Conservation (phyloP, 768 basidiomycete genomes). For the Mrakia frigida region DNA sequence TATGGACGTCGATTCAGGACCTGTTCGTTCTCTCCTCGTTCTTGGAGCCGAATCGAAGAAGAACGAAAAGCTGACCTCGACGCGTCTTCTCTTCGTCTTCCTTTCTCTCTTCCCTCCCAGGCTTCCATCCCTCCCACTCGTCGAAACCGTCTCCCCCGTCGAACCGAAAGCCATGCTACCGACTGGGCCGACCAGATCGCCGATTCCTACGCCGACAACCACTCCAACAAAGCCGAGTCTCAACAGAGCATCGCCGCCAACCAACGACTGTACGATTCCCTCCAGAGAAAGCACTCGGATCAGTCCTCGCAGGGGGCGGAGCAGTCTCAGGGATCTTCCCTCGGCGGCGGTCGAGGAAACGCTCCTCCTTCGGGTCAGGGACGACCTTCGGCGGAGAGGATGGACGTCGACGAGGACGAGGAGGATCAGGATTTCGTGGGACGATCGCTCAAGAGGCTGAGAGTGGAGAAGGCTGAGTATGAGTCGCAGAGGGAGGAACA, state of each 20-base stretch:
- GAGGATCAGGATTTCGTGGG: background rate
- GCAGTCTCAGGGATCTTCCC: background rate
- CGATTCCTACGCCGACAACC: background rate
- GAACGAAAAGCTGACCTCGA: background rate
- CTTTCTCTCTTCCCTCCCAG: background rate
- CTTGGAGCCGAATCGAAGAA: background rate
- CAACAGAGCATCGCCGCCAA: background rate
- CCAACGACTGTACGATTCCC: background rate
- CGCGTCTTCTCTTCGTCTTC: background rate
- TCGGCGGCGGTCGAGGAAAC: background rate
- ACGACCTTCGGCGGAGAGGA: background rate
- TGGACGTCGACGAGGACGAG: slow-evolving; percentile 4
- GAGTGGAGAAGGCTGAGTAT: slow-evolving; percentile 5
- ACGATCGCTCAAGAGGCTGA: slow-evolving; percentile 3
- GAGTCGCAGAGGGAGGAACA: background rate
- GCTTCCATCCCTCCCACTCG: background rate
- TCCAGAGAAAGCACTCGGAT: background rate
- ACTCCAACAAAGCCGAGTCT: background rate
- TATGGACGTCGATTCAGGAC: background rate
- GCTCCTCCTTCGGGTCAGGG: background rate
- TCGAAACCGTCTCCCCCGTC: background rate
- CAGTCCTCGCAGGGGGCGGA: background rate
- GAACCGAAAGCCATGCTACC: background rate
- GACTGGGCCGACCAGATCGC: slow-evolving; percentile 5
- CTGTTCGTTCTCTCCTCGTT: background rate